A percentile compares a stretch with the other conserved stretches of the same genome.
Conservation (phyloP, 139 green algal genomes). For the Tetradesmus obliquus region DNA sequence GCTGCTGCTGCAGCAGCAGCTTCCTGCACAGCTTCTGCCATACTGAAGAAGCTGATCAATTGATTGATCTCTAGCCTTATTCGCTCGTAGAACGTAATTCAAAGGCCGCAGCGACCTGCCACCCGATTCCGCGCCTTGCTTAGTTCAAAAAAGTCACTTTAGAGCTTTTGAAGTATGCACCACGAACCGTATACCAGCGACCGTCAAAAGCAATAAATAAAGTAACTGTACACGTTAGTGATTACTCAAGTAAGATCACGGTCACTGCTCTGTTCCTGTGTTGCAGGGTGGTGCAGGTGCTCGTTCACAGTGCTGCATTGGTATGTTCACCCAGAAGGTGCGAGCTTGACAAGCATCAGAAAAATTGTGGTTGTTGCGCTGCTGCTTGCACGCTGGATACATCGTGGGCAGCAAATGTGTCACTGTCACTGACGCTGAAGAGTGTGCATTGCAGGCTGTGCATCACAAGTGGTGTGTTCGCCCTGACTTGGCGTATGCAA, state of each 20-base stretch:
- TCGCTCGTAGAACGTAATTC: not conserved
- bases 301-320: not conserved
- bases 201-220: no score
- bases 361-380: no score
- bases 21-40: not conserved
- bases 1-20: not conserved
- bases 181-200: no score
- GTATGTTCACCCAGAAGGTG: not conserved
- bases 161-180: no score
- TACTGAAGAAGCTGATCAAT: not conserved
- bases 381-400: no score
- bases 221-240: no score
- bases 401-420: not conserved
- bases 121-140: not conserved
- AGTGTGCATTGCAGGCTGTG: not conserved
- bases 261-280: not conserved
- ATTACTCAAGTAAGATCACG: no score
- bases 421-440: not conserved
- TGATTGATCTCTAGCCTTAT: not conserved
- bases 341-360: no score
- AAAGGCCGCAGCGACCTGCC: not conserved
- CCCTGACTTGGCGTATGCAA: no score
- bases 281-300: not conserved
- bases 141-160: no score
- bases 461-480: no score